Evolutionary conservation across 176 grass and related monocot species (phyloP), one percentile per base, ranked within the genome.

Genomic region (Canna indica): DNA sequence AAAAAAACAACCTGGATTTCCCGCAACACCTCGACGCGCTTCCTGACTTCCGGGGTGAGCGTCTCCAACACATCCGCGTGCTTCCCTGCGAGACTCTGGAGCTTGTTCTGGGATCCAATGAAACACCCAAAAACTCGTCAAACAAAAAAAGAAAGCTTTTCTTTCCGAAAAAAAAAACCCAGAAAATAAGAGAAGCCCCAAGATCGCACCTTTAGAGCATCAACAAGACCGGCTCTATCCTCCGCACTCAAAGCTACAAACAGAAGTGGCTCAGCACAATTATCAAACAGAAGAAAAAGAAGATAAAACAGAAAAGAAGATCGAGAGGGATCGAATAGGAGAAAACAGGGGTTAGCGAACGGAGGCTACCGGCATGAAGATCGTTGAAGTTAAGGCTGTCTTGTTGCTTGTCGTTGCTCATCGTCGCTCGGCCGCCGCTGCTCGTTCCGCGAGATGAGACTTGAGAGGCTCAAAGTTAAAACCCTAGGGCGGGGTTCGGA

Each of bases 11-110:
- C 75, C 75, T 77, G 75, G 34, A 77, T 69, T 36, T 45, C 47
- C 47, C 65, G 54, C 35, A 77, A 58, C 24, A 45, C 65, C 50
- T 77, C 75, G 2, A 77, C 75, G 50, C 75, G 75, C 75, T 77
- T 69, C 64, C 50, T 77, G 26, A 77, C 75, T 14, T 11, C 56
- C 1, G 75, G 64, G 3, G 35, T 44, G 34, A 77, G 75, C 14
- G 64, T 58, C 50, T 77, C 74, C 18, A 76, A 62, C 9, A 67
- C 74, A 52, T 52, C 62, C 8, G 28, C 36, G 26, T 46, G 48
- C 36, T 77, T 31, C 75, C 52, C 75, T 6, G 47, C 48, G 48
- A 59, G 46, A 50, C 64, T 77, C 48, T 77, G 75, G 1, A 77
- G 73, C 18, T 75, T 75, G 29, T 75, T 39, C 59, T 65, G 59